A percentile compares a stretch with the other conserved stretches of the same genome.
Evolutionary conservation across 768 basidiomycete genomes (phyloP).

Genomic region (Xanthoconium stramineum): DNA sequence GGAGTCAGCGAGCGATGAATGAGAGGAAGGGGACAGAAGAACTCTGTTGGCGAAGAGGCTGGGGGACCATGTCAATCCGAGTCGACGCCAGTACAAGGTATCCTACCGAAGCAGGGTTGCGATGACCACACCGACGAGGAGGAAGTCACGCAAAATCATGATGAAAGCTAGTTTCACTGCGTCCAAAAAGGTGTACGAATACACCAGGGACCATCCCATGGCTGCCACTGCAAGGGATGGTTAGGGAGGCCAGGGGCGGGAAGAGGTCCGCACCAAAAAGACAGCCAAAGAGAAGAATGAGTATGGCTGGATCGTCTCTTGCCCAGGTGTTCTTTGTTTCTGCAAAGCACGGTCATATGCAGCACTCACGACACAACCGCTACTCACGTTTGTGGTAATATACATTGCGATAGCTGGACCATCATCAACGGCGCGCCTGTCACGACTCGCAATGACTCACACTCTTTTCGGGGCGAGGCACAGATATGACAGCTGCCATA

Average conservation of each 20-base stretch:
- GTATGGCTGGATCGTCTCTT: slow-evolving; percentile 93
- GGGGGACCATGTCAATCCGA: slow-evolving; percentile 12
- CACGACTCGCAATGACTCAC: slow-evolving; percentile 40
- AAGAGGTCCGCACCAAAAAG: slow-evolving; percentile 51
- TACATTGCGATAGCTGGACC: slow-evolving; percentile 82
- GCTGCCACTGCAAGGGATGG: slow-evolving; percentile 57
- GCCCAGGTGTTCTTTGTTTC: slow-evolving; percentile 99
- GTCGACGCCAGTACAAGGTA: not conserved
- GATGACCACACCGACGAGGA: slow-evolving; percentile 69
- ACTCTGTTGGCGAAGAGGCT: slow-evolving; percentile 73
- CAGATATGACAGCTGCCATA: slow-evolving; percentile 93
- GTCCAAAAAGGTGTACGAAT: slow-evolving; percentile 56
- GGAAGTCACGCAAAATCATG: slow-evolving; percentile 89
- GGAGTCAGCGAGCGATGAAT: slow-evolving; percentile 66
- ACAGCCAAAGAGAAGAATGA: slow-evolving; percentile 80
- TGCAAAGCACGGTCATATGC: slow-evolving; percentile 29
- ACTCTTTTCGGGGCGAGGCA: slow-evolving; percentile 91
- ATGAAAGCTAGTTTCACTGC: slow-evolving; percentile 64
- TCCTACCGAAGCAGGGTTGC: slow-evolving; percentile 74
- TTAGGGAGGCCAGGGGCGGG: not conserved
- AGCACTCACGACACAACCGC: not conserved
- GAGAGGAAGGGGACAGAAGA: slow-evolving; percentile 68
- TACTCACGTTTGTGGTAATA: slow-evolving; percentile 94
- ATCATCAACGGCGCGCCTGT: slow-evolving; percentile 10
- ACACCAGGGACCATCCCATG: slow-evolving; percentile 82